Evolutionary conservation across 352 stramenopile genomes (phyloP).

Genomic region (Aphanomyces stellatus): DNA sequence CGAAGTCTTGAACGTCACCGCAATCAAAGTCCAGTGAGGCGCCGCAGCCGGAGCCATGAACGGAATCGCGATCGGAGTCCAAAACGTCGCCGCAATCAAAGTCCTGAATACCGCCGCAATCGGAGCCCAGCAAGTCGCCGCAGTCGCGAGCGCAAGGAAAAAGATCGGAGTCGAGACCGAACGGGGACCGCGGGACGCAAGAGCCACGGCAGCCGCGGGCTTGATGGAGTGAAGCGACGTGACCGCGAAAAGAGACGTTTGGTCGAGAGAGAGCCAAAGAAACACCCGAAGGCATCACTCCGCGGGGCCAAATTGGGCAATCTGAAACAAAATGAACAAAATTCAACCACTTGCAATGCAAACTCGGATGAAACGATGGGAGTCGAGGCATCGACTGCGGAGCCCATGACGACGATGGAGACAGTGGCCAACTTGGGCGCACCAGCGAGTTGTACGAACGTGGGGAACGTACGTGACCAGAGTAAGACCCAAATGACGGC

Average conservation of each 20-base stretch:
- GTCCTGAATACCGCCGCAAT: too few relatives aligned
- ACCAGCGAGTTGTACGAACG: background rate
- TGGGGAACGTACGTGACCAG: slow-evolving; percentile 5
- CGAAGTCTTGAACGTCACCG: too few relatives aligned
- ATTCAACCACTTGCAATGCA: too few relatives aligned
- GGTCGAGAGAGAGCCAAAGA: slow-evolving; percentile 25
- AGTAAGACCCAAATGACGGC: slow-evolving; percentile 37
- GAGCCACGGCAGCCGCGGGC: background rate
- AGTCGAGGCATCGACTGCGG: slow-evolving; percentile 1
- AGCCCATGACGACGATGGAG: slow-evolving; percentile 17
- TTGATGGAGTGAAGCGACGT: background rate
- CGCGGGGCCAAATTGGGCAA: background rate
- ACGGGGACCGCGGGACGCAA: too few relatives aligned
- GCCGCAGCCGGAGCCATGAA: too few relatives aligned
- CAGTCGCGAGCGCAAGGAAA: slow-evolving; percentile 5
- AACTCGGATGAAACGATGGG: slow-evolving; percentile 16
- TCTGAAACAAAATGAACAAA: background rate
- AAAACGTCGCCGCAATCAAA: too few relatives aligned
- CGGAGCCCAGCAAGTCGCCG: too few relatives aligned
- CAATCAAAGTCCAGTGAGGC: too few relatives aligned
- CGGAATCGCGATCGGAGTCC: too few relatives aligned
- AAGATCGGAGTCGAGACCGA: background rate
- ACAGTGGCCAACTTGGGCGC: background rate
- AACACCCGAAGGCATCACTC: slow-evolving; percentile 24
- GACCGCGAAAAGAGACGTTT: slow-evolving; percentile 5